Percentiles rank a stretch among this genome's conserved stretches.
Conservation (phyloP, 73 alveolate genomes). For the Tetrahymena thermophila region DNA sequence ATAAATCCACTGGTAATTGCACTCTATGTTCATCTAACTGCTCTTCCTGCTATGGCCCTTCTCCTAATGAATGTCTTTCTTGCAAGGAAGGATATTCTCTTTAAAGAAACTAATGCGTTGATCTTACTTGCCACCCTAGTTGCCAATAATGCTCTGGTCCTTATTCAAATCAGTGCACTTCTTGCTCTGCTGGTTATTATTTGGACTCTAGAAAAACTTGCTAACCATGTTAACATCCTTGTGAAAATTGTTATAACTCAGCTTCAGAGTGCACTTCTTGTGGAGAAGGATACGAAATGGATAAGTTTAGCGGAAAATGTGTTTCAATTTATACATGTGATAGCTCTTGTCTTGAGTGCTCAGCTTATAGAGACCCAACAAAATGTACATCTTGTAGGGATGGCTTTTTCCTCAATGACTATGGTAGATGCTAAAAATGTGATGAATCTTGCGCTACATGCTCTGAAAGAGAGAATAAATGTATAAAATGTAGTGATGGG, state of each 20-base stretch:
- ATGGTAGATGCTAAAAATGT: not conserved
- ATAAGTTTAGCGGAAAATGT: not conserved
- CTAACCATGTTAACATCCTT: not conserved
- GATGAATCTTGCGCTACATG: not conserved
- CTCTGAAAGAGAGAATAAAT: not conserved
- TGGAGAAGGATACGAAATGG: not conserved
- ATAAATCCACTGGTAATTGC: not conserved
- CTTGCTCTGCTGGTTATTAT: not conserved
- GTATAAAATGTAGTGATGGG: not conserved
- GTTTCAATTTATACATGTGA: not conserved
- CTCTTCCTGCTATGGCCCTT: not conserved
- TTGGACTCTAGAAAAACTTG: not conserved
- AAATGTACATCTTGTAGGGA: not conserved
- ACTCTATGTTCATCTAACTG: not conserved
- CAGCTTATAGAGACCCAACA: not conserved
- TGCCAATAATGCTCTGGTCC: not conserved
- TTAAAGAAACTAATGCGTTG: not conserved
- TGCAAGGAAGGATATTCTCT: not conserved
- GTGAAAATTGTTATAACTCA: not conserved
- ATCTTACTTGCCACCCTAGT: not conserved
- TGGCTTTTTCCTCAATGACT: not conserved
- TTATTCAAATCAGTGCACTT: not conserved
- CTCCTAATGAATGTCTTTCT: not conserved
- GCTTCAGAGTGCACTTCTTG: not conserved
- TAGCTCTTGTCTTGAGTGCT: not conserved